A percentile compares a stretch with the other conserved stretches of the same genome.
Evolutionary conservation across 2,329 filamentous ascomycete genomes (phyloP).

Genomic region (Ophiostoma australiae): DNA sequence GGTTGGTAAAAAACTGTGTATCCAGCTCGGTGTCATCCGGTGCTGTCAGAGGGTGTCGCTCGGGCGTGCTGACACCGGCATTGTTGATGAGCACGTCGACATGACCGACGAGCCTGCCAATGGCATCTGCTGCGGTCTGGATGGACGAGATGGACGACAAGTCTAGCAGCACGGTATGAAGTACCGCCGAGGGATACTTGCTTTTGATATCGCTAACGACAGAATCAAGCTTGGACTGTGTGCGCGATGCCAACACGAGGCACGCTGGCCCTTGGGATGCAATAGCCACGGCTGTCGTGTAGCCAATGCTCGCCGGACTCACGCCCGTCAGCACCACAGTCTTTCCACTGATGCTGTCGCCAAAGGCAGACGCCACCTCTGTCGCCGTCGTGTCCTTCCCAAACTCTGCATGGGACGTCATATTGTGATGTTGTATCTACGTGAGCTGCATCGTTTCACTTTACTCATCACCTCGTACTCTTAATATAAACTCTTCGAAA

Average conservation of each 20-base stretch:
- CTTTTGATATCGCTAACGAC: background rate
- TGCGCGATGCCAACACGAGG: conserved; percentile 38
- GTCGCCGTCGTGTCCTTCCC: conserved; percentile 26
- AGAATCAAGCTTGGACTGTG: background rate
- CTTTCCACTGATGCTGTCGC: conserved; percentile 23
- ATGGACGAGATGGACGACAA: background rate
- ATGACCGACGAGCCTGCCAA: background rate
- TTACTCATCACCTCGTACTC: background rate
- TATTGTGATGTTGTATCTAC: conserved; percentile 5
- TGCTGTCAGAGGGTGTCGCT: conserved; percentile 34
- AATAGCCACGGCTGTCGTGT: conserved; percentile 40
- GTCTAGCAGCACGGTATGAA: background rate
- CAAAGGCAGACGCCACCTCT: conserved; percentile 26
- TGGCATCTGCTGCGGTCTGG: background rate
- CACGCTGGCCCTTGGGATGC: conserved; percentile 41
- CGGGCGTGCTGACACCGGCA: conserved; percentile 35
- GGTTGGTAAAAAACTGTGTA: background rate
- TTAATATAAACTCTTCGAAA: too few relatives aligned
- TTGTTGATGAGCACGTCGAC: conserved; percentile 42
- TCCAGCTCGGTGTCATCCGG: conserved; percentile 34
- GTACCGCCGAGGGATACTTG: background rate
- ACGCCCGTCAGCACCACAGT: conserved; percentile 37
- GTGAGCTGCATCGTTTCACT: background rate
- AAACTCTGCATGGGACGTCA: conserved; percentile 27
- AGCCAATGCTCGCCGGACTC: conserved; percentile 41